Percentiles rank a stretch among this genome's conserved stretches.
Evolutionary conservation across 2,329 filamentous ascomycete genomes (phyloP).

Genomic region (Nemania bipapillata): DNA sequence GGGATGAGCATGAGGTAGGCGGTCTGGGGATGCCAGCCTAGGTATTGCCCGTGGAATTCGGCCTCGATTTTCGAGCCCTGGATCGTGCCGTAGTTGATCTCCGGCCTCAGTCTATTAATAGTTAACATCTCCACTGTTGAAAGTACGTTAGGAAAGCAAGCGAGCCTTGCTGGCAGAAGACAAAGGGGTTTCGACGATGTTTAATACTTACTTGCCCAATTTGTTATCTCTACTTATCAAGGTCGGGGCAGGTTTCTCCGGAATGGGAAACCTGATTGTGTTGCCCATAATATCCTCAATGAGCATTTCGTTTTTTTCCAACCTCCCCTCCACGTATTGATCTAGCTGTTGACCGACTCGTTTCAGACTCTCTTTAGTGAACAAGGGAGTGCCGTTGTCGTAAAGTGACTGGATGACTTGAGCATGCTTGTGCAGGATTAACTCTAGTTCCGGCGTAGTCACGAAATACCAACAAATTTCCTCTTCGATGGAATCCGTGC

Average conservation of each 20-base stretch:
- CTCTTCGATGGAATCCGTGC: too few relatives aligned
- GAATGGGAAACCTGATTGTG: neutral
- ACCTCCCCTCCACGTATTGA: neutral
- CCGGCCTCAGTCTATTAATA: neutral
- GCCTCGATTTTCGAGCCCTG: neutral
- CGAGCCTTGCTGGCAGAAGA: neutral
- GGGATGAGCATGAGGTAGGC: neutral
- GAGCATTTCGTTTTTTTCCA: neutral
- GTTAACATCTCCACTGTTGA: neutral
- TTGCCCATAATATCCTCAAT: neutral
- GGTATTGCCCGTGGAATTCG: neutral
- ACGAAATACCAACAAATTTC: too few relatives aligned
- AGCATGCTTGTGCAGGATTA: neutral
- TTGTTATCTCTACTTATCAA: neutral
- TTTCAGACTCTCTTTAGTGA: neutral
- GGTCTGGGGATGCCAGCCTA: neutral
- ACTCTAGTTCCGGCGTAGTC: neutral
- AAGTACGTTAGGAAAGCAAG: neutral
- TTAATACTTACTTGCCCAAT: neutral
- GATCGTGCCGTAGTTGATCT: neutral
- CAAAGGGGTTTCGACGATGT: neutral
- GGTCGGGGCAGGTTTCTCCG: neutral
- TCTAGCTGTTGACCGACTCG: neutral
- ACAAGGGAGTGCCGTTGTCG: neutral
- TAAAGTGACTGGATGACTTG: neutral